Evolutionary conservation across 2,329 filamentous ascomycete species (phyloP), one percentile per base, ranked within the genome.

Genomic region (Dothidotthia symphoricarpi): DNA sequence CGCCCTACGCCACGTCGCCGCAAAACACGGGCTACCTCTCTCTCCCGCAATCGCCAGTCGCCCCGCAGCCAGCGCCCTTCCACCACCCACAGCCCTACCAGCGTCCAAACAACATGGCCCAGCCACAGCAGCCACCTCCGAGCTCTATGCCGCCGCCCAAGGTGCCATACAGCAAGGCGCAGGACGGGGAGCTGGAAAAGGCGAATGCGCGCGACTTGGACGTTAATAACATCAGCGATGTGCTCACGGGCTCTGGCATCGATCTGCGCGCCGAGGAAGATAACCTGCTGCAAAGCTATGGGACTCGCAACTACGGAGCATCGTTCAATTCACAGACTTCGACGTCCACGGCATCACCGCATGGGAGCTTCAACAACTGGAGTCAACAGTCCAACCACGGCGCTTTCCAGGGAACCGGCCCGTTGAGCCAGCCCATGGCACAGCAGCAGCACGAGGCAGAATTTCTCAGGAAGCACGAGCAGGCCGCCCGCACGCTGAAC

Each of bases 251-350:
- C 13, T 91, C 88, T 12, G 89, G 88, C 33, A 88, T 96, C 47
- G 87, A 95, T 70, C 69, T 95, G 31, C 82, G 85, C 41, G 88
- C 88, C 49, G 90, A 95, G 65, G 88, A 94, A 59, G 86, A 89
- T 53, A 86, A 82, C 50, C 75, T 93, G 64, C 83, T 87, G 29
- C 82, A 81, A 42, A 73, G 81, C 39, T 84, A 82, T 59, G 77
- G 79, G 29, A 69, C 68, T 59, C 59, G 72, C 62, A 58, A 75
- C 59, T 64, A 70, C 53, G 53, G 67, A 41, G 67, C 72, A 36
- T 75, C 74, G 7, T 74, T 68, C 51, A 64, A 64, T 31, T 68
- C 67, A 7, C 62, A 68, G 36, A 47, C 55, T 26, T 65, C 63
- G 3, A 45, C 36, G 6, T 62, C 63, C 4, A 66, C 64, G 13